A percentile compares a stretch with the other conserved stretches of the same genome.
These are phyloP conservation scores for Candida sanyaensis DNA, from an alignment of 1,139 yeast species.

Conservation along the genomic window DNA sequence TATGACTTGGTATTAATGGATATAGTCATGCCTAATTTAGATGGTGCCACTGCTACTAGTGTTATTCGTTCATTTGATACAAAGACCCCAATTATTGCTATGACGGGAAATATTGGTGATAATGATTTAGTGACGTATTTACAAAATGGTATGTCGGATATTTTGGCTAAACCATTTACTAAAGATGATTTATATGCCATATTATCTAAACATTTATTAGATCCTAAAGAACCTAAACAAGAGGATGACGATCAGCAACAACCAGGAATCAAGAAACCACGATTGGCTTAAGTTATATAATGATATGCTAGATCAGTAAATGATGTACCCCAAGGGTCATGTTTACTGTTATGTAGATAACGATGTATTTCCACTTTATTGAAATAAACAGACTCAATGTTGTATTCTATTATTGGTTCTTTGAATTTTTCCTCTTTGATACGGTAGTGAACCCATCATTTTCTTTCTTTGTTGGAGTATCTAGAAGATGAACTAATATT, in stretches of 20 bases:
- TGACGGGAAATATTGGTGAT: constrained; percentile 88
- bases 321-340: constrained; percentile 52
- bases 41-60: constrained; percentile 91
- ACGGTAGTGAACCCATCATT: constrained; percentile 35
- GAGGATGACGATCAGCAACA: constrained; percentile 5
- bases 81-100: constrained; percentile 86
- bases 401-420: constrained; percentile 41
- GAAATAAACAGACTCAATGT: constrained; percentile 35
- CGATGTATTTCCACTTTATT: constrained; percentile 18
- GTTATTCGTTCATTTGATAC: constrained; percentile 82
- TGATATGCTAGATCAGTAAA: constrained; percentile 57
- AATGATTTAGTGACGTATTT: constrained; percentile 78
- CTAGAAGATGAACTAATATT: constrained; percentile 34
- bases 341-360: constrained; percentile 18
- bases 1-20: constrained; percentile 91
- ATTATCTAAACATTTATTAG: constrained; percentile 63
- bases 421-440: constrained; percentile 26
- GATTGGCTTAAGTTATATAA: constrained; percentile 9
- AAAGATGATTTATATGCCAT: constrained; percentile 79
- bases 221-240: constrained; percentile 17
- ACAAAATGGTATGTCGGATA: constrained; percentile 90
- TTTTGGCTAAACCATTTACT: constrained; percentile 89
- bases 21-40: constrained; percentile 90
- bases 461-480: constrained; percentile 6
- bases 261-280: constrained; percentile 12